Conservation (phyloP, 768 basidiomycete species). For the Roridomyces roridus region DNA sequence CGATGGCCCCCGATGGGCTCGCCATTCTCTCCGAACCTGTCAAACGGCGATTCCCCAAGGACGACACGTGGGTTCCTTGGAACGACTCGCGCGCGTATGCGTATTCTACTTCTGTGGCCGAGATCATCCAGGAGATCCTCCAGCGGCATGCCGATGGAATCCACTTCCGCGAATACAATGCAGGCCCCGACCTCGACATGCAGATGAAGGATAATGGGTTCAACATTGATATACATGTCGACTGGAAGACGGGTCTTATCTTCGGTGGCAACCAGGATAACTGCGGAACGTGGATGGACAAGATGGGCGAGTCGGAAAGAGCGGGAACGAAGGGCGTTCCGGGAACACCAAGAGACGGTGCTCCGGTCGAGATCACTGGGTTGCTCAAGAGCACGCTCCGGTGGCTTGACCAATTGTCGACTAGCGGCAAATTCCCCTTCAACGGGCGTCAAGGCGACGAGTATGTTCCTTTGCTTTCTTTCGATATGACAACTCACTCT, state of each 20-base stretch:
- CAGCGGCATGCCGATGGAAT: slow-evolving; percentile 95
- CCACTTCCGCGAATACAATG: slow-evolving; percentile 94
- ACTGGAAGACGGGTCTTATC: slow-evolving; percentile 93
- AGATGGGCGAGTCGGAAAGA: slow-evolving; percentile 93
- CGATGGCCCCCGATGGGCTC: slow-evolving; percentile 83
- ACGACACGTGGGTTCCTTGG: slow-evolving; percentile 95
- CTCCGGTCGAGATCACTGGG: slow-evolving; percentile 95
- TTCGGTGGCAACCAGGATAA: slow-evolving; percentile 86
- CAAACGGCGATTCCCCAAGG: slow-evolving; percentile 92
- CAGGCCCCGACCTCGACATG: slow-evolving; percentile 95
- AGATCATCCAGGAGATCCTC: slow-evolving; percentile 94
- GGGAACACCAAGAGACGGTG: slow-evolving; percentile 96
- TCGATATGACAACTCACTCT: not conserved
- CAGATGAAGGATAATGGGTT: slow-evolving; percentile 96
- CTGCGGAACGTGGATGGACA: slow-evolving; percentile 98
- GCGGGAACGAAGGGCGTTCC: slow-evolving; percentile 95
- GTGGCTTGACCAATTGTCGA: slow-evolving; percentile 80
- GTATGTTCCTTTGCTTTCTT: slow-evolving; percentile 53
- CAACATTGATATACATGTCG: slow-evolving; percentile 91
- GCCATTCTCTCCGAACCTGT: slow-evolving; percentile 81
- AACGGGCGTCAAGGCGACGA: slow-evolving; percentile 81
- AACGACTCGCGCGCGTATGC: slow-evolving; percentile 85
- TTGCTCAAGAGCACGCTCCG: slow-evolving; percentile 90
- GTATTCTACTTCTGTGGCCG: slow-evolving; percentile 84
- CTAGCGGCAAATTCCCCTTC: slow-evolving; percentile 80